These are phyloP conservation scores for Thalassia testudinum DNA, from an alignment of 116 monocot species.

Conservation along the genomic window DNA sequence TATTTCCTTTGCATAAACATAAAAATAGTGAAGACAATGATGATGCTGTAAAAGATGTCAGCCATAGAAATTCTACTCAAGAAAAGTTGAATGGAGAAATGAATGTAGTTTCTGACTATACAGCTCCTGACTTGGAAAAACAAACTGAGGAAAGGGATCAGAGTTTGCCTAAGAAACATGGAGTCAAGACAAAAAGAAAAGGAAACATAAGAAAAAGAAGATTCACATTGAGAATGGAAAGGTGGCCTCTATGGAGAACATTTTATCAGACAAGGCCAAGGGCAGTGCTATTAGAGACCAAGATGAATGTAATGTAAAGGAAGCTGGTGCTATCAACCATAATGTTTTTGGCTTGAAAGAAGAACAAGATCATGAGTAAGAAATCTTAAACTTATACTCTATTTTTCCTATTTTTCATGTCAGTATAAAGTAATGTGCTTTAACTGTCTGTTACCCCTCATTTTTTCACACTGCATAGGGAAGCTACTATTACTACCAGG, in stretches of 20 bases:
- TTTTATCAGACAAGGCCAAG: background rate
- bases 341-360: background rate
- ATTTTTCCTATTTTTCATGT: too few species aligned
- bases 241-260: background rate
- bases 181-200: slow-evolving; percentile 10
- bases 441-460: too few species aligned
- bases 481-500: background rate
- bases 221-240: slow-evolving; percentile 1
- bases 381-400: background rate
- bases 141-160: background rate
- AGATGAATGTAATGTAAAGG: background rate
- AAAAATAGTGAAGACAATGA: slow-evolving; percentile 6
- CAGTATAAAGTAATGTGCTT: background rate
- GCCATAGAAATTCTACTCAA: background rate
- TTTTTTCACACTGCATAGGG: background rate
- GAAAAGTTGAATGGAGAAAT: background rate
- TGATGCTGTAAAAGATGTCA: background rate
- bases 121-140: background rate
- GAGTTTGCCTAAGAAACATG: background rate
- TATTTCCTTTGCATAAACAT: slow-evolving; percentile 12
- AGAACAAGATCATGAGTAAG: background rate
- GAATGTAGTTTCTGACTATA: background rate
- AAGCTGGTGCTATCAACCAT: background rate
- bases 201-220: slow-evolving; percentile 14
- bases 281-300: background rate